Evolutionary conservation across 768 basidiomycete genomes (phyloP).

Genomic region (Sporobolomyces phaffii): DNA sequence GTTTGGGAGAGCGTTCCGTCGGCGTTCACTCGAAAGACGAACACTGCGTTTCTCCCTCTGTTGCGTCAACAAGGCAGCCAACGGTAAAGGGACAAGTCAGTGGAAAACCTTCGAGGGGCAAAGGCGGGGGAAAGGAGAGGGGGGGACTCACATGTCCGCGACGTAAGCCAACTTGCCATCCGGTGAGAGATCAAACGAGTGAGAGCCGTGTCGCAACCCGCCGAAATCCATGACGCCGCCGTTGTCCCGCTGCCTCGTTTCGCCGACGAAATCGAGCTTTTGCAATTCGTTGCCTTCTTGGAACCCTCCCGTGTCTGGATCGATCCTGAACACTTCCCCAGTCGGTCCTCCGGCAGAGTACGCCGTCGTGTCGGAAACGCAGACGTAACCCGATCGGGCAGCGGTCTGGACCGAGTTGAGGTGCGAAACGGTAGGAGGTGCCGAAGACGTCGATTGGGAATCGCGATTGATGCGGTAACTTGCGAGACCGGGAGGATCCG

Average conservation of each 20-base stretch:
- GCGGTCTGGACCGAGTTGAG: slow-evolving; percentile 34
- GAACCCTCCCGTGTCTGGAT: slow-evolving; percentile 31
- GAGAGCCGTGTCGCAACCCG: slow-evolving; percentile 42
- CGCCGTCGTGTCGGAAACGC: slow-evolving; percentile 25
- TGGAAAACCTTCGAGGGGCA: background rate
- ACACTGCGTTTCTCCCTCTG: slow-evolving; percentile 43
- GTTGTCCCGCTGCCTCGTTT: slow-evolving; percentile 2
- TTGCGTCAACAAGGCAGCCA: background rate
- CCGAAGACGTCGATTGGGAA: background rate
- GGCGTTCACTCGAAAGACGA: slow-evolving; percentile 38
- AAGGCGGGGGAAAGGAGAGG: background rate
- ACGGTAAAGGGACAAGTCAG: background rate
- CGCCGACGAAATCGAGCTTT: slow-evolving; percentile 31
- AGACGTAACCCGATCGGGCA: slow-evolving; percentile 42
- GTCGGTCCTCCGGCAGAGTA: slow-evolving; percentile 43
- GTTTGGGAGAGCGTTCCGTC: slow-evolving; percentile 22
- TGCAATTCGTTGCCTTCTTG: slow-evolving; percentile 13
- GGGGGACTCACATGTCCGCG: slow-evolving; percentile 42
- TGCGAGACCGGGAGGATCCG: slow-evolving; percentile 38
- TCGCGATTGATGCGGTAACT: slow-evolving; percentile 31
- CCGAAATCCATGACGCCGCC: slow-evolving; percentile 42
- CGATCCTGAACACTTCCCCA: slow-evolving; percentile 39
- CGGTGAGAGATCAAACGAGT: slow-evolving; percentile 41
- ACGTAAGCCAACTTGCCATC: slow-evolving; percentile 42
- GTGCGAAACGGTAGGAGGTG: slow-evolving; percentile 23